Percentiles rank a stretch among this genome's conserved stretches.
Evolutionary conservation across 2,329 filamentous ascomycete species (phyloP).

Genomic region (Cercospora janseana): DNA sequence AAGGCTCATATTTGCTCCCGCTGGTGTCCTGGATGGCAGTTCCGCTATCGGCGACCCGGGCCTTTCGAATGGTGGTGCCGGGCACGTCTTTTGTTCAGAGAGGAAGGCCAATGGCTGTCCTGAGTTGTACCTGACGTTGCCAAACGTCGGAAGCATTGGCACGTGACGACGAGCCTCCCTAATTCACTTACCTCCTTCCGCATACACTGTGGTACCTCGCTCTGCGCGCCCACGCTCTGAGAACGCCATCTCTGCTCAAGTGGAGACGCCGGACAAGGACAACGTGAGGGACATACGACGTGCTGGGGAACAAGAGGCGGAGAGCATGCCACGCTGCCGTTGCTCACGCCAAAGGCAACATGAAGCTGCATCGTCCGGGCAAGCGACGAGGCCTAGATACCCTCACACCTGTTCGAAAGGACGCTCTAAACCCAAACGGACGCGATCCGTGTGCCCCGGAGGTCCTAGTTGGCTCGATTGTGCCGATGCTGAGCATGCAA

Average conservation of each 20-base stretch:
- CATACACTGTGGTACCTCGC: conserved; percentile 13
- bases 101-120: conserved; percentile 9
- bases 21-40: background rate
- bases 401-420: conserved; percentile 29
- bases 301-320: conserved; percentile 44
- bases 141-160: conserved; percentile 5
- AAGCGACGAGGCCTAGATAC: conserved; percentile 29
- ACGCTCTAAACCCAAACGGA: conserved; percentile 44
- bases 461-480: conserved; percentile 45
- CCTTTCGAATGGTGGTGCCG: background rate
- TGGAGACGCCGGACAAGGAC: conserved; percentile 26
- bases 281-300: conserved; percentile 43
- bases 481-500: conserved; percentile 19
- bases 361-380: conserved; percentile 27
- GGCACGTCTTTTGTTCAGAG: conserved; percentile 9
- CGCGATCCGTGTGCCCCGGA: conserved; percentile 45
- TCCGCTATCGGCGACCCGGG: conserved; percentile 8
- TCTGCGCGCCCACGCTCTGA: conserved; percentile 20
- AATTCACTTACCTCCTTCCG: conserved; percentile 8
- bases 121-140: conserved; percentile 13
- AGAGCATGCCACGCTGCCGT: conserved; percentile 45
- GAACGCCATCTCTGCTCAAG: conserved; percentile 25
- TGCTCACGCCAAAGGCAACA: conserved; percentile 31
- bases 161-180: conserved; percentile 12
- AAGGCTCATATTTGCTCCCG: background rate